A percentile compares a stretch with the other conserved stretches of the same genome.
Conservation (phyloP, 345 rosid species). For the Clausena lansium region DNA sequence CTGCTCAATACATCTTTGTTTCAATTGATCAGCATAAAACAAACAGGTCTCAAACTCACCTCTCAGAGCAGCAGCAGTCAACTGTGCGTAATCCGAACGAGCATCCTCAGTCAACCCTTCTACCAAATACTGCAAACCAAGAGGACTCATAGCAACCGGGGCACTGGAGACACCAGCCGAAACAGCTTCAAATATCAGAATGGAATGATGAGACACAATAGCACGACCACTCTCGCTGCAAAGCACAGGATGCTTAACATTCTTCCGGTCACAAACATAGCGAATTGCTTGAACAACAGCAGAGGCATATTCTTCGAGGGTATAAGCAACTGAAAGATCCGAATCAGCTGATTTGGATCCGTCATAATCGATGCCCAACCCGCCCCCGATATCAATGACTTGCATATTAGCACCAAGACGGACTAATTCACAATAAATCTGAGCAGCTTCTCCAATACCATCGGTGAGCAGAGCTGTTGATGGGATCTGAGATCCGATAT, state of each 20-base stretch:
- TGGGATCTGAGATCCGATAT: constrained; percentile 93
- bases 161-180: constrained; percentile 32
- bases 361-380: constrained; percentile 88
- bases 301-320: constrained; percentile 77
- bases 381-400: constrained; percentile 84
- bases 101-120: constrained; percentile 70
- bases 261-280: constrained; percentile 65
- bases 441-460: constrained; percentile 80
- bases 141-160: constrained; percentile 25
- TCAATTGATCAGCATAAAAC: constrained; percentile 69
- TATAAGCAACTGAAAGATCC: constrained; percentile 80
- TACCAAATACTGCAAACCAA: constrained; percentile 50
- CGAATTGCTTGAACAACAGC: constrained; percentile 73
- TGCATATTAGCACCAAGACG: constrained; percentile 88
- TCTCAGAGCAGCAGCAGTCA: constrained; percentile 52
- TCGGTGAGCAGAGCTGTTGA: constrained; percentile 64
- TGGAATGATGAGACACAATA: constrained; percentile 85
- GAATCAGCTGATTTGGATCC: constrained; percentile 86
- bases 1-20: constrained; percentile 74
- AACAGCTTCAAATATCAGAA: constrained; percentile 77
- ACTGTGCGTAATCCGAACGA: constrained; percentile 47
- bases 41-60: constrained; percentile 72
- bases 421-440: constrained; percentile 83
- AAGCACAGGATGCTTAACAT: constrained; percentile 72
- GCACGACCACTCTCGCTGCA: constrained; percentile 95